These are phyloP conservation scores for Chlamydomonas incerta DNA, from an alignment of 139 green algal species.

Conservation along the genomic window DNA sequence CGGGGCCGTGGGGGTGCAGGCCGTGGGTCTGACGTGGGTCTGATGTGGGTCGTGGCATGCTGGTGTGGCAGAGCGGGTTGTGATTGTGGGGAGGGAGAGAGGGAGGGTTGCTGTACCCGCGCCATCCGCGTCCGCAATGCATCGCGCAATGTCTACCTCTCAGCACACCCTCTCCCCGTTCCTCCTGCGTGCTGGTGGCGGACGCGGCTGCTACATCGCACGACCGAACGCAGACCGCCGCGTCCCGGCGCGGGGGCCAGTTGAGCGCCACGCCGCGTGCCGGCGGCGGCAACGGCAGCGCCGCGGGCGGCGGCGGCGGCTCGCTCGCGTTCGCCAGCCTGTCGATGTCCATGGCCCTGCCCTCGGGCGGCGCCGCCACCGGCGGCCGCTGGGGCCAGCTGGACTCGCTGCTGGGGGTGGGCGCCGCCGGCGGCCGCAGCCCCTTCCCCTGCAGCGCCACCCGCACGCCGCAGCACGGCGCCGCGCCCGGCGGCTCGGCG, in stretches of 20 bases:
- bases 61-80: too few relatives aligned
- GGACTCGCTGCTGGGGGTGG: background rate
- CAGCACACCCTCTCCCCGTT: too few relatives aligned
- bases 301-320: too few relatives aligned
- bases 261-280: background rate
- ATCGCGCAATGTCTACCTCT: too few relatives aligned
- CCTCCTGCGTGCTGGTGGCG: too few relatives aligned
- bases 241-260: background rate
- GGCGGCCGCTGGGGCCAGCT: slow-evolving; percentile 11
- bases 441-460: slow-evolving; percentile 4
- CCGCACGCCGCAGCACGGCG: slow-evolving; percentile 14
- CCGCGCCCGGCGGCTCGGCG: background rate
- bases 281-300: background rate
- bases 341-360: background rate
- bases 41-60: too few relatives aligned
- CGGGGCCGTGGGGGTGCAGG: too few relatives aligned
- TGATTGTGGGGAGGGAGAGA: too few relatives aligned
- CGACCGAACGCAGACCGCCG: background rate
- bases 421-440: background rate
- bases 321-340: background rate
- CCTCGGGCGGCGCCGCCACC: background rate
- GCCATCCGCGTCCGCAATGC: too few relatives aligned
- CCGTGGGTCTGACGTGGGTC: too few relatives aligned
- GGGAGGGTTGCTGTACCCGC: too few relatives aligned
- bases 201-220: too few relatives aligned